A percentile compares a stretch with the other conserved stretches of the same genome.
Conservation (phyloP, 2,329 filamentous ascomycete genomes). For the Aspergillus uvarum region DNA sequence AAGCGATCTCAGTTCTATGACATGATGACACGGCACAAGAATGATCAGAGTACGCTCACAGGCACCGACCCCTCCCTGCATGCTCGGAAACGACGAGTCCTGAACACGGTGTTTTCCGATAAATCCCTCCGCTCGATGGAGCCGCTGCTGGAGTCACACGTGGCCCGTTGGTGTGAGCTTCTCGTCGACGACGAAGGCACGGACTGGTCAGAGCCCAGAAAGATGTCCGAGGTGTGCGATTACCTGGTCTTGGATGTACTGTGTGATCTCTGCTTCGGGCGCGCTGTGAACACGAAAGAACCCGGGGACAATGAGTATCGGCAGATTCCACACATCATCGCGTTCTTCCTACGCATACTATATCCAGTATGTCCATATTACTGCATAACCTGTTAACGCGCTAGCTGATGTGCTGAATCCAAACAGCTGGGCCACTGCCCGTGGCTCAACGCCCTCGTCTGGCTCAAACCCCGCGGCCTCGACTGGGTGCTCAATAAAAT, state of each 20-base stretch:
- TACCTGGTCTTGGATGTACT: constrained; percentile 9
- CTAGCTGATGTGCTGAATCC: not conserved
- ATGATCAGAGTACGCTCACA: constrained; percentile 1
- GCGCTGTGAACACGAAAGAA: constrained; percentile 1
- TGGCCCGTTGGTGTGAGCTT: constrained; percentile 7
- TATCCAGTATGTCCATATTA: not conserved
- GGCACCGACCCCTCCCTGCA: constrained; percentile 1
- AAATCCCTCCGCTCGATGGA: constrained; percentile 5
- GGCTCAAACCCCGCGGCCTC: constrained; percentile 3
- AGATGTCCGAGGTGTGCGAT: constrained; percentile 10
- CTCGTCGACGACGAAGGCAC: not conserved
- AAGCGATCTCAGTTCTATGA: constrained; percentile 8
- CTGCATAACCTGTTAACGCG: no score
- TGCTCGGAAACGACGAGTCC: constrained; percentile 1
- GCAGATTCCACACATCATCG: constrained; percentile 7
- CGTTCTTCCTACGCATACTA: constrained; percentile 1
- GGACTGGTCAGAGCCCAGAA: constrained; percentile 1
- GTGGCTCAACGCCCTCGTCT: constrained; percentile 1
- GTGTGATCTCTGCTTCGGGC: constrained; percentile 8
- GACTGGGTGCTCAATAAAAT: not conserved
- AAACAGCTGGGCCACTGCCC: constrained; percentile 3
- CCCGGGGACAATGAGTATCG: constrained; percentile 4
- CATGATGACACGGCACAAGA: constrained; percentile 4
- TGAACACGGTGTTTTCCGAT: constrained; percentile 4
- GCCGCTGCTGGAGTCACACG: not conserved